These are phyloP conservation scores for Diplodia seriata DNA, from an alignment of 2,329 filamentous ascomycete genomes.

Conservation along the genomic window DNA sequence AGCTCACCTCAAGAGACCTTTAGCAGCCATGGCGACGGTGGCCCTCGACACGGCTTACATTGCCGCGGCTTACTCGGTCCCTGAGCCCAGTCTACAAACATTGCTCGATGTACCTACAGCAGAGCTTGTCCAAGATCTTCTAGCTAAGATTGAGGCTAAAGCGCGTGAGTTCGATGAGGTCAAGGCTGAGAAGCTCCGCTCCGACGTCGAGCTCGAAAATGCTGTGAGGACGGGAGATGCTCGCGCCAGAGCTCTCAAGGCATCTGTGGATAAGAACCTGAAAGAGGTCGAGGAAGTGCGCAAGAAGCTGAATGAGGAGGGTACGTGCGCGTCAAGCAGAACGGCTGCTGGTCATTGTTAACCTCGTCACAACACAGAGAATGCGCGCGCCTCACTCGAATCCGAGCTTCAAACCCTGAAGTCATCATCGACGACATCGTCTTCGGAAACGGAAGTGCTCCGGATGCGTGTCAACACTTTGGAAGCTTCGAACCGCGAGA, in stretches of 20 bases:
- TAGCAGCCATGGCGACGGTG: conserved; percentile 63
- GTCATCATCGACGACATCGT: conserved; percentile 73
- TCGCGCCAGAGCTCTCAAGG: conserved; percentile 81
- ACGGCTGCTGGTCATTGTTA: conserved; percentile 4
- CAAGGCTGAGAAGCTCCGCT: conserved; percentile 84
- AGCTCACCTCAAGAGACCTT: conserved; percentile 10
- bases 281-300: conserved; percentile 84
- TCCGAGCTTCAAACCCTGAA: conserved; percentile 81
- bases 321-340: conserved; percentile 56
- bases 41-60: conserved; percentile 75
- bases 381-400: conserved; percentile 74
- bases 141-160: conserved; percentile 77
- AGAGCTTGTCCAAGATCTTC: conserved; percentile 77
- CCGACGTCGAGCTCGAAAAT: conserved; percentile 93
- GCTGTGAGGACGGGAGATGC: conserved; percentile 83
- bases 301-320: conserved; percentile 81
- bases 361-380: conserved; percentile 64
- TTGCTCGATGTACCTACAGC: conserved; percentile 73
- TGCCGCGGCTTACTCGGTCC: conserved; percentile 72
- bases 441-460: conserved; percentile 76
- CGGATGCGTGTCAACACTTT: conserved; percentile 84
- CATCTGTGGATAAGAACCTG: conserved; percentile 79
- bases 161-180: conserved; percentile 82
- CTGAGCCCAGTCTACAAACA: conserved; percentile 67
- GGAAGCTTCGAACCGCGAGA: conserved; percentile 91